These are phyloP conservation scores for Candida sphagnicola DNA, from an alignment of 805 yeast species.

Conservation along the genomic window DNA sequence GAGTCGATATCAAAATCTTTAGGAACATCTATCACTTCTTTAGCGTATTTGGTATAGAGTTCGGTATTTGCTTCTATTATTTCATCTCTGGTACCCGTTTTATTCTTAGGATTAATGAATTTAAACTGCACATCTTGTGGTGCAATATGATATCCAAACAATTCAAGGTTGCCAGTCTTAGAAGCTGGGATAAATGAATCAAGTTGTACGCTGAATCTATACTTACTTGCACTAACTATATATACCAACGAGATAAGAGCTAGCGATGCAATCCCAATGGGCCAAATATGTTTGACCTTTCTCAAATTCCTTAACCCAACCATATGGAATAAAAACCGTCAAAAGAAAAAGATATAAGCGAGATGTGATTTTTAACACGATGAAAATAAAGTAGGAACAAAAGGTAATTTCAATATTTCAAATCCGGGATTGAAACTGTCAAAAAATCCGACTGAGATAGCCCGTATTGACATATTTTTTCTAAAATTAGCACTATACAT, in stretches of 20 bases:
- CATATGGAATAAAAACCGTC: no score
- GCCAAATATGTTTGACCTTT: background rate
- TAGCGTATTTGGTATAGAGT: constrained; percentile 34
- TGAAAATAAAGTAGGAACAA: no score
- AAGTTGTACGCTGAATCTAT: background rate
- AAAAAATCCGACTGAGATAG: no score
- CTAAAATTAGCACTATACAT: no score
- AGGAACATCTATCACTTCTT: constrained; percentile 44
- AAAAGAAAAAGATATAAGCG: no score
- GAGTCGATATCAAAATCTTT: constrained; percentile 20
- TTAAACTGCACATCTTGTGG: constrained; percentile 30
- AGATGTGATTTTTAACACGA: no score
- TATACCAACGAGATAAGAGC: background rate
- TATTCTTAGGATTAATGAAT: constrained; percentile 25
- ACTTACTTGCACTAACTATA: background rate
- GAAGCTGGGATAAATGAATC: background rate
- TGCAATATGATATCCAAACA: constrained; percentile 14
- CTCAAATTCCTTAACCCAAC: background rate
- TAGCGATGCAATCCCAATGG: background rate
- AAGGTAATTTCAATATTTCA: no score
- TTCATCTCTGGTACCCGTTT: constrained; percentile 25
- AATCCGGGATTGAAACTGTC: no score
- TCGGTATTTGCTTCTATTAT: constrained; percentile 35
- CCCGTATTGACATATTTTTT: no score
- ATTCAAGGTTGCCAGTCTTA: background rate